phyloP scores from a whole-genome alignment of 2,329 filamentous ascomycete species.

The Magnaporthiopsis rhizophila region DNA sequence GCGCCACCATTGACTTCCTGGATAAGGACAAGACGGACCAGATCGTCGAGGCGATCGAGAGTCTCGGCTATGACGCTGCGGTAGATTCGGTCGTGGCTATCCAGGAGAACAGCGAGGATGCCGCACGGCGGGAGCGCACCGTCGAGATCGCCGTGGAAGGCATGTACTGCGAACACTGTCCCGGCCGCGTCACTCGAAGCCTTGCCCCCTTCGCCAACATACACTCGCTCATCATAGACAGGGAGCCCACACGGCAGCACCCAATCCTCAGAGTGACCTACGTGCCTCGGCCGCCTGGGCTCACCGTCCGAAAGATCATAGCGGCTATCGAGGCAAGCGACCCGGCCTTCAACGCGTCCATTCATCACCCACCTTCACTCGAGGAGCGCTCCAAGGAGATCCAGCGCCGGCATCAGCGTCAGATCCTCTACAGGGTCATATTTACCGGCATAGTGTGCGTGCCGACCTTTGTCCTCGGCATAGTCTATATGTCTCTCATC shows the following conservation, averaged over 20 bases:
- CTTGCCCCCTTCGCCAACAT: slow-evolving; percentile 42
- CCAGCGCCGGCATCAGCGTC: slow-evolving; percentile 58
- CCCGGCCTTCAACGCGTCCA: slow-evolving; percentile 54
- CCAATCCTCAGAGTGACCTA: slow-evolving; percentile 69
- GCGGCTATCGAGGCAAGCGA: slow-evolving; percentile 59
- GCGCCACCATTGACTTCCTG: slow-evolving; percentile 51
- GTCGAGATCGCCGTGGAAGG: slow-evolving; percentile 61
- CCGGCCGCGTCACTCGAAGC: slow-evolving; percentile 45
- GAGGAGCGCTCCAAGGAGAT: slow-evolving; percentile 74
- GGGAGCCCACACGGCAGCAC: slow-evolving; percentile 46
- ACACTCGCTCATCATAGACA: slow-evolving; percentile 42
- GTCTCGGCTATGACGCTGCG: slow-evolving; percentile 58
- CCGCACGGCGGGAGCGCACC: slow-evolving; percentile 35
- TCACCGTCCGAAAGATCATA: slow-evolving; percentile 72
- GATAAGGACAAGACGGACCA: slow-evolving; percentile 36
- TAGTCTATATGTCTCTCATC: slow-evolving; percentile 84
- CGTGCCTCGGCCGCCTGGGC: slow-evolving; percentile 53
- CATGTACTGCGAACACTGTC: slow-evolving; percentile 68
- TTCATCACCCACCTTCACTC: slow-evolving; percentile 74
- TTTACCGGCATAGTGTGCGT: slow-evolving; percentile 64
- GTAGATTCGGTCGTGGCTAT: slow-evolving; percentile 42
- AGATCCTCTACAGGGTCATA: slow-evolving; percentile 61
- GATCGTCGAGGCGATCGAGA: slow-evolving; percentile 47
- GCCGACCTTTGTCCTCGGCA: slow-evolving; percentile 78
- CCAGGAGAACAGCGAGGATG: slow-evolving; percentile 20